Conservation (phyloP, 1,139 yeast species). For the Yamadazyma triangularis region DNA sequence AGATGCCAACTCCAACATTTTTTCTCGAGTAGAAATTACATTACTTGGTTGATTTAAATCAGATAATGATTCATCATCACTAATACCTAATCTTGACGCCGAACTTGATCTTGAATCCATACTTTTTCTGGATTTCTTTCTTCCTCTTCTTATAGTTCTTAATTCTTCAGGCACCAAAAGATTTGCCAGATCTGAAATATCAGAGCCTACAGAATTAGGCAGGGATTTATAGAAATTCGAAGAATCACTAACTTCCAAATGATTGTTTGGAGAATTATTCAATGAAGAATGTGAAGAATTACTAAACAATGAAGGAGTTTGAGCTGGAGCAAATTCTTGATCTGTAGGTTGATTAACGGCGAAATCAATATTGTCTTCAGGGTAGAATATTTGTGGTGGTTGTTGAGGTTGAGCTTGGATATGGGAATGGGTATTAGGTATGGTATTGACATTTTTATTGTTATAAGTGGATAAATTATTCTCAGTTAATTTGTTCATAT, state of each 20-base stretch:
- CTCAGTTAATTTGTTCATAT: constrained; percentile 1
- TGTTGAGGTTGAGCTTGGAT: constrained; percentile 1
- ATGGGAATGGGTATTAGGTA: constrained; percentile 1
- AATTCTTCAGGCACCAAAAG: constrained; percentile 32
- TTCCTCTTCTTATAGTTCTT: constrained; percentile 27
- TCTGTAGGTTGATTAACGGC: not conserved
- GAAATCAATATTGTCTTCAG: constrained; percentile 3
- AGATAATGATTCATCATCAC: constrained; percentile 8
- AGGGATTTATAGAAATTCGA: too few species aligned
- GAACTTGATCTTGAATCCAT: constrained; percentile 11
- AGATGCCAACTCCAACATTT: constrained; percentile 60
- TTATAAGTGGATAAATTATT: constrained; percentile 1
- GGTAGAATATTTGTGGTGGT: constrained; percentile 11
- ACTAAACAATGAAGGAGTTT: constrained; percentile 43
- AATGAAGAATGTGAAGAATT: constrained; percentile 20
- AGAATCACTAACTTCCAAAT: constrained; percentile 3
- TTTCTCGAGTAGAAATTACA: constrained; percentile 42
- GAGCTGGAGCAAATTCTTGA: constrained; percentile 1
- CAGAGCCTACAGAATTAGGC: not conserved
- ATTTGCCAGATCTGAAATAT: constrained; percentile 3
- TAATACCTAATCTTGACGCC: constrained; percentile 9
- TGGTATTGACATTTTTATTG: constrained; percentile 5
- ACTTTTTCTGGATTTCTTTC: constrained; percentile 16
- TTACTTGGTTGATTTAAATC: constrained; percentile 11
- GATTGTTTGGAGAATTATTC: not conserved